Base-by-base conservation (phyloP, 441 rosid species). In the Gossypium davidsonii region DNA sequence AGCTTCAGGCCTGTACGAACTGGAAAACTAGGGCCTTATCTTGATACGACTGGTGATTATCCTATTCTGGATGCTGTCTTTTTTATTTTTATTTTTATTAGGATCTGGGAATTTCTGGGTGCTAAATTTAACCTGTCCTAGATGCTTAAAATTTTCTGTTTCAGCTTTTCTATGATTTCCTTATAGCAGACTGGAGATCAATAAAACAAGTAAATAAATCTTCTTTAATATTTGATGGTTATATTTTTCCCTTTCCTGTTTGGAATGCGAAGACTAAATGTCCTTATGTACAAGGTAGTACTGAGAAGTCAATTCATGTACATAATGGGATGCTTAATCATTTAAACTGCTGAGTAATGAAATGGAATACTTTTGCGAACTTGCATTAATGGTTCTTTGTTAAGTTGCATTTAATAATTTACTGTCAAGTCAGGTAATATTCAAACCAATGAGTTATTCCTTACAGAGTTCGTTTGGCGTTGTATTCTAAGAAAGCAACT, bases 401-500 rank as follows among this genome's bases (percentile, higher is more conserved):
- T 31, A 68, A 31, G 60, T 68, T 28, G 46, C 46, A 17, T 46
- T 25, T 68, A 31, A 68, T 68, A 20, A n/a, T 51, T 31, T 48
- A 44, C 15, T 15, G 9, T 59, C 75, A 61, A 59, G 6, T 58
- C 28, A 26, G 21, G 60, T 58, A 37, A 72, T 51, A 66, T 56
- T 70, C 73, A 23, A 44, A 75, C 77, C 58, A 48, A 49, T 57
- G 59, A 69, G 31, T 82, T 71, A 52, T 64, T 49, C 71, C 67
- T 72, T 80, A 77, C 87, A 91, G 94, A 87, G 76, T 88, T 88
- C 76, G 49, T 85, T 60, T 91, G 94, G 94, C 83, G 87, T 57
- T 91, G 94, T 82, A 73, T 87, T 55, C 69, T 88, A 44, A 84
- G 81, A 57, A 86, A 84, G 79, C 89, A 86, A 76, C 77, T 85